Evolutionary conservation across 2,329 filamentous ascomycete genomes (phyloP), one percentile per base, ranked within the genome.

Genomic region (Cytospora mali): DNA sequence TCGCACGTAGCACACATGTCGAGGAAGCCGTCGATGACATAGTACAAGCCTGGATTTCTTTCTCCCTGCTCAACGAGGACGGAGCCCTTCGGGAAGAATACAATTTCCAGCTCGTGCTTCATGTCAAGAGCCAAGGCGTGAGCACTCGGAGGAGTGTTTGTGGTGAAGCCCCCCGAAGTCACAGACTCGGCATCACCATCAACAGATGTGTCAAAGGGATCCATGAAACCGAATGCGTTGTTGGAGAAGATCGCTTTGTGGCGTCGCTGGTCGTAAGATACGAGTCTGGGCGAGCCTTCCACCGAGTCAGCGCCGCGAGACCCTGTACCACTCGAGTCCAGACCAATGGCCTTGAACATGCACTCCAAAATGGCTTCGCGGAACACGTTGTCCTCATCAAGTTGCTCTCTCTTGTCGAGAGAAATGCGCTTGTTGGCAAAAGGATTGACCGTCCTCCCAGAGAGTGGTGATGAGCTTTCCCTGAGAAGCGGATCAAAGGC

Each of bases 51-150:
- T 0, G 95, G 95, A 69, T 96, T 97, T n/a, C 95, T 86, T 74
- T 99, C 95, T 11, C 95, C 94, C 77, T 98, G 93, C 71, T 99
- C 95, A 0, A 99, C 93, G 18, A 99, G 82, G 0, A 99, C 90
- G 1, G 95, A 94, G 2, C 91, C 93, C 74, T 98, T 92, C 0
- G 93, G 94, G 68, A 99, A 99, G 77, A 91, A 98, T 6, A 99
- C 95, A 67, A 99, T 97, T 72, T 99, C 95, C 3, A 98, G 86
- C 58, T 99, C 95, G 66, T 96, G 89, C 66, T 89, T 90, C 76
- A 98, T 84, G 65, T 98, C 94, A 63, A 92, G 87, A 4, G 87
- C 85, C 6, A 94, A 77, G 4, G 81, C 76, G 59, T 92, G 81
- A 0, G 88, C 83, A 67, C 88, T 91, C 0, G 87, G 86, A 0